Percentiles rank a stretch among this genome's conserved stretches.
These are phyloP conservation scores for Rhodotorula toruloides DNA, from an alignment of 768 basidiomycete genomes.

Conservation along the genomic window DNA sequence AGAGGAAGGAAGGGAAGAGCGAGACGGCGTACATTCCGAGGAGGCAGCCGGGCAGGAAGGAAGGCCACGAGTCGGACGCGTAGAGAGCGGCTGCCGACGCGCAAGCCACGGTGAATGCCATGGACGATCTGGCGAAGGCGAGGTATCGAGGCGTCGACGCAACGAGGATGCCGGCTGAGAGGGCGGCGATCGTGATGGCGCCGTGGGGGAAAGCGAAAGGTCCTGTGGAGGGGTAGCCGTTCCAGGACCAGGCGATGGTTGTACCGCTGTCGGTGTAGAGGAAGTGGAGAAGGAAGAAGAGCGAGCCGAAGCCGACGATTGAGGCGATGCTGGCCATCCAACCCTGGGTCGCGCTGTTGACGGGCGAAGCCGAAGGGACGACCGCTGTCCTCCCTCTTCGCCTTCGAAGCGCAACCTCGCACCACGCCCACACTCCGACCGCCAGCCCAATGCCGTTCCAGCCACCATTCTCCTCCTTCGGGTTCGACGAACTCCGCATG, in stretches of 20 bases:
- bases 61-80: conserved; percentile 7
- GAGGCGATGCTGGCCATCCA: not conserved
- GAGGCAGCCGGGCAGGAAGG: conserved; percentile 14
- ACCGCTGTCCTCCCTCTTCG: not conserved
- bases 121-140: not conserved
- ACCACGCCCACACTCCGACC: no score
- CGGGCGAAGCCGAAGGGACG: no score
- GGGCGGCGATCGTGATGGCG: conserved; percentile 4
- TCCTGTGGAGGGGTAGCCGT: conserved; percentile 18
- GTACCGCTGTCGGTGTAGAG: conserved; percentile 36
- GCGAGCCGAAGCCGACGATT: conserved; percentile 21
- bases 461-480: conserved; percentile 21
- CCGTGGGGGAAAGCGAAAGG: conserved; percentile 31
- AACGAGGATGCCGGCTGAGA: conserved; percentile 3
- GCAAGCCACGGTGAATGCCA: not conserved
- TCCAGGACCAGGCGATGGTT: conserved; percentile 28
- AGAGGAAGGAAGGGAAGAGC: conserved; percentile 19
- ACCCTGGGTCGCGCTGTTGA: no score
- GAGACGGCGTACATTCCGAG: conserved; percentile 21
- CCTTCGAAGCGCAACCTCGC: no score
- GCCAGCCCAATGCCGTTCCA: conserved; percentile 24
- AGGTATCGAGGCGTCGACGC: not conserved
- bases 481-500: conserved; percentile 1
- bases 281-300: conserved; percentile 31
- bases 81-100: not conserved